A percentile compares a stretch with the other conserved stretches of the same genome.
These are phyloP conservation scores for Aspergillus egyptiacus DNA, from an alignment of 495 filamentous ascomycete genomes.

Conservation along the genomic window DNA sequence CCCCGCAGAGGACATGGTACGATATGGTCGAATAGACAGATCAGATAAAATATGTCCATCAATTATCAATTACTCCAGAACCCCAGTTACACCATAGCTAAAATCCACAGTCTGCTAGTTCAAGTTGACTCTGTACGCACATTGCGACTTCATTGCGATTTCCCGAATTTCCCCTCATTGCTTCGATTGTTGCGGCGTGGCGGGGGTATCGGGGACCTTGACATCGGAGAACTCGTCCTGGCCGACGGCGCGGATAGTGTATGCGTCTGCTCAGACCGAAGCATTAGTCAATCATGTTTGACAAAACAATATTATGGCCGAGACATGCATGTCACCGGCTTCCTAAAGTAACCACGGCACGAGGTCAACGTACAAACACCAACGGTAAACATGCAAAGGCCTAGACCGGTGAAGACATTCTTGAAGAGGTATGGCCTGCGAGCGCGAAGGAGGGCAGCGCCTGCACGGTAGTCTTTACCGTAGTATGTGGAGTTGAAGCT, in stretches of 20 bases:
- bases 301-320: too few species aligned
- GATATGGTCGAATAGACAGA: background rate
- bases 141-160: too few species aligned
- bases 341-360: too few species aligned
- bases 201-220: conserved; percentile 66
- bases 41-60: background rate
- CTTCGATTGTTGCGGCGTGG: conserved; percentile 27
- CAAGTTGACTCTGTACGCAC: too few species aligned
- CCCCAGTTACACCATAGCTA: conserved; percentile 10
- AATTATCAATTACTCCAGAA: conserved; percentile 8
- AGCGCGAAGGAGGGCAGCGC: conserved; percentile 79
- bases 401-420: conserved; percentile 71
- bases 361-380: conserved; percentile 70
- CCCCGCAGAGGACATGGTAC: background rate
- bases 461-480: conserved; percentile 72
- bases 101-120: too few species aligned
- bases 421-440: conserved; percentile 86
- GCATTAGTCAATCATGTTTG: background rate
- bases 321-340: background rate
- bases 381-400: conserved; percentile 61
- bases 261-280: conserved; percentile 56
- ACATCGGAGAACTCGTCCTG: conserved; percentile 99
- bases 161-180: background rate
- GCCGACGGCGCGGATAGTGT: conserved; percentile 80
- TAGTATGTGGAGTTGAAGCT: conserved; percentile 87